Evolutionary conservation across 2,329 filamentous ascomycete genomes (phyloP).

Genomic region (Epichloe scottii): DNA sequence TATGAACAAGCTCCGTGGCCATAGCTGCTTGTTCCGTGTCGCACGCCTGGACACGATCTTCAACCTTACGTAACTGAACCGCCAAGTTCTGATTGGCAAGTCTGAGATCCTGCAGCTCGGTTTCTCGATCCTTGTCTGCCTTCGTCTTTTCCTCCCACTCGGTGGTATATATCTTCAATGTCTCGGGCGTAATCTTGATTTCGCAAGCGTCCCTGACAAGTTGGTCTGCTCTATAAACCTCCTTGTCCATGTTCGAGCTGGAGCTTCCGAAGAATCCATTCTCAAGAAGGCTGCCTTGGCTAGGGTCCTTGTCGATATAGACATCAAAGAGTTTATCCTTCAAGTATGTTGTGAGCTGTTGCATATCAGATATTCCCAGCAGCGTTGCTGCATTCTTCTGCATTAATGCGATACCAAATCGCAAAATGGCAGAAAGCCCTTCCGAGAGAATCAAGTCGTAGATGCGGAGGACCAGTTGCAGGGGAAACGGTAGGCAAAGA

Average conservation of each 20-base stretch:
- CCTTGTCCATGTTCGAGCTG: conserved; percentile 80
- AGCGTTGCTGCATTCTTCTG: conserved; percentile 76
- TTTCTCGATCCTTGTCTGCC: conserved; percentile 69
- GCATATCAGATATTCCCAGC: conserved; percentile 82
- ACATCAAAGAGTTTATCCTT: conserved; percentile 93
- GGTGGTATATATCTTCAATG: conserved; percentile 63
- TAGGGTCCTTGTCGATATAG: conserved; percentile 90
- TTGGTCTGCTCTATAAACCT: conserved; percentile 88
- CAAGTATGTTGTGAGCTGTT: conserved; percentile 72
- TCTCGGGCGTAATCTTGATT: conserved; percentile 71
- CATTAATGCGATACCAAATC: conserved; percentile 93
- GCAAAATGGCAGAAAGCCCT: conserved; percentile 82
- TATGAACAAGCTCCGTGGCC: conserved; percentile 80
- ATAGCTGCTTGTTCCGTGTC: conserved; percentile 85
- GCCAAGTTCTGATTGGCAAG: conserved; percentile 53
- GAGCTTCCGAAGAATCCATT: conserved; percentile 95
- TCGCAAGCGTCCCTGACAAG: conserved; percentile 87
- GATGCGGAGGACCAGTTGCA: conserved; percentile 90
- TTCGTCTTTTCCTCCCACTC: conserved; percentile 92
- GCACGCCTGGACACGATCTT: conserved; percentile 76
- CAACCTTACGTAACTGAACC: conserved; percentile 69
- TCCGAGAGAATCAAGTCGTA: conserved; percentile 94
- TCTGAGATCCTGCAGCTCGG: conserved; percentile 64
- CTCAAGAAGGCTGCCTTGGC: conserved; percentile 83
- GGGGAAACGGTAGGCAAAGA: conserved; percentile 96